Conservation (phyloP, 805 yeast genomes). For the Kodamaea jinghongensis region DNA sequence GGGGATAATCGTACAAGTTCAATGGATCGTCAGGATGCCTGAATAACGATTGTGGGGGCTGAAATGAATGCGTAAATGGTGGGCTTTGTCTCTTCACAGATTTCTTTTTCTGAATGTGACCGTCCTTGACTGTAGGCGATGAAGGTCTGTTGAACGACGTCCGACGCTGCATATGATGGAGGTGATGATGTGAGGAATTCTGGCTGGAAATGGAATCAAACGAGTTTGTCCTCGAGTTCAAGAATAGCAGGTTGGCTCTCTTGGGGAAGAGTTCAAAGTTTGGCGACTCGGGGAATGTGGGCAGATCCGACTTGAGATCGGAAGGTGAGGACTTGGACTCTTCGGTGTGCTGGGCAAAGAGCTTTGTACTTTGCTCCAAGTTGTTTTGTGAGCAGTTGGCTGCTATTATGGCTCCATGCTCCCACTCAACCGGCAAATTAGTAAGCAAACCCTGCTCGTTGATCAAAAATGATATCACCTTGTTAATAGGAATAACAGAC, state of each 20-base stretch:
- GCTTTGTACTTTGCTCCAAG: conserved; percentile 23
- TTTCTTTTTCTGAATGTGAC: conserved; percentile 7
- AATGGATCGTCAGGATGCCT: conserved; percentile 1
- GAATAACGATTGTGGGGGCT: not conserved
- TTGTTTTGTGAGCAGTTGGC: conserved; percentile 30
- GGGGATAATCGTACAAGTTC: conserved; percentile 1
- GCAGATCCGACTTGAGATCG: not conserved
- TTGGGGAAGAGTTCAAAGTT: conserved; percentile 13
- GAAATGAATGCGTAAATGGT: no score
- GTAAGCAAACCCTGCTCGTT: conserved; percentile 38
- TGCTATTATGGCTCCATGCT: conserved; percentile 41
- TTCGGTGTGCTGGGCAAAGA: conserved; percentile 33
- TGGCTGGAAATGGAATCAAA: conserved; percentile 8
- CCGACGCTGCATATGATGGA: not conserved
- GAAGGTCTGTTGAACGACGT: conserved; percentile 1
- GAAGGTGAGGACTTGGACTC: no score
- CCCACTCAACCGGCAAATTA: conserved; percentile 45
- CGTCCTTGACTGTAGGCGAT: conserved; percentile 8
- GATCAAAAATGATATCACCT: conserved; percentile 43
- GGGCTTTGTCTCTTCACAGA: no score
- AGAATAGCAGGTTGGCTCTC: conserved; percentile 17
- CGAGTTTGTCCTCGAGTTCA: conserved; percentile 8
- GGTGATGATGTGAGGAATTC: conserved; percentile 1
- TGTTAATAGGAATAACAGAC: conserved; percentile 41
- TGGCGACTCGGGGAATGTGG: conserved; percentile 7